Base-by-base conservation (phyloP, 1,284 basidiomycete species). In the Cryptococcus sp. region DNA sequence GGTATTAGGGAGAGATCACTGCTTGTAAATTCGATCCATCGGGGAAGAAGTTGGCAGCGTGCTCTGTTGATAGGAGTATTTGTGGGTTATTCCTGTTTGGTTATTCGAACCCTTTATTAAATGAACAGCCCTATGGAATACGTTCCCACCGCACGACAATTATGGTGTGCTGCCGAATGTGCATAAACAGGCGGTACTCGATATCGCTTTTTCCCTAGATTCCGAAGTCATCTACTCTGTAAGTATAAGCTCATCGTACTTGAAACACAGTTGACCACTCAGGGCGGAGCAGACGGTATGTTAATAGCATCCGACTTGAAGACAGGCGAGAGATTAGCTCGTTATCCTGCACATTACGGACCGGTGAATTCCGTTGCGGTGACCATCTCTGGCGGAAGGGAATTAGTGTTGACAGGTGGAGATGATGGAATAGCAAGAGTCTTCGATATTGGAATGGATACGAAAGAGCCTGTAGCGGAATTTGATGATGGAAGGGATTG, bases 341-440 rank as follows among this genome's bases (percentile, higher is more conserved):
- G 65, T 35, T 76, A 73, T 56, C 58, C 66, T 4, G 91, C 89
- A 0, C 92, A 96, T 74, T 84, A 84, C 57, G 91, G 88, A 50
- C 88, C 95, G 58, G 84, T 95, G 77, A 96, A 96, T 73, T 79
- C 84, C 7, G 78, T 96, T n/a, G 89, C 93, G 55, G 90, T 88
- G 32, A 82, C 92, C 74, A 86, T 87, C 11, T 90, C 89, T 2
- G 84, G 86, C 0, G 78, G 78, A 6, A 55, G 74, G 32, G 92
- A 94, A 72, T 82, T 95, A 36, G 72, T 95, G 23, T 86, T 84
- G 5, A 91, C 88, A 0, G 92, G 85, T 10, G 86, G 87, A 23
- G 93, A 97, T 69, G 93, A 97, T 67, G 90, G 90, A 0, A 85
- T 86, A 0, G 89, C 94, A 31, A 83, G 87, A 54, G 80, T 96